A percentile compares a stretch with the other conserved stretches of the same genome.
phyloP scores from a whole-genome alignment of 352 stramenopile genomes.

The Phytophthora podocarpi region DNA sequence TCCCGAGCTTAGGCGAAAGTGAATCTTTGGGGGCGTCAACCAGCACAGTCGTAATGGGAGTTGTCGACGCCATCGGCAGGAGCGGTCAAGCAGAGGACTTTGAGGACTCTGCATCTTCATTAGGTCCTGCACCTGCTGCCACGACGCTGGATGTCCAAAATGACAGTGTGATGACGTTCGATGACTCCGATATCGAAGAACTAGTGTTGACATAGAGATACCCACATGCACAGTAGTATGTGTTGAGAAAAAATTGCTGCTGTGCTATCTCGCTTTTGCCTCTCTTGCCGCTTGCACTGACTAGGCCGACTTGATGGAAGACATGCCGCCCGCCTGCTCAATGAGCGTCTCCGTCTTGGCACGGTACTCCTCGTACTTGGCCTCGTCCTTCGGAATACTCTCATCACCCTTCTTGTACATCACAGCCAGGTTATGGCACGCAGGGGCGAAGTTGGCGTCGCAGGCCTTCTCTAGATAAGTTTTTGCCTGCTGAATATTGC shows the following conservation, averaged over 20 bases:
- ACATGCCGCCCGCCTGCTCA: constrained; percentile 70
- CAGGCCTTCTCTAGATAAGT: constrained; percentile 75
- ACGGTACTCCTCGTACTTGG: constrained; percentile 76
- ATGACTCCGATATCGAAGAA: constrained; percentile 74
- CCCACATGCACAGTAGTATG: too few relatives aligned
- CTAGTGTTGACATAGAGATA: constrained; percentile 44
- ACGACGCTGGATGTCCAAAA: background rate
- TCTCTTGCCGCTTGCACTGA: background rate
- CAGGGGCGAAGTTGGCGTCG: constrained; percentile 84
- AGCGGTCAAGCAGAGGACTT: background rate
- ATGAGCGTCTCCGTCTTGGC: constrained; percentile 80
- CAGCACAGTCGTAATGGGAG: constrained; percentile 1
- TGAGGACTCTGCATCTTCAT: background rate
- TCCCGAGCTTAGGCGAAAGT: constrained; percentile 48
- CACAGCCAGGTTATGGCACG: constrained; percentile 89
- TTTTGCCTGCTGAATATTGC: constrained; percentile 64
- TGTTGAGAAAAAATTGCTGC: background rate
- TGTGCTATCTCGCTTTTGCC: background rate
- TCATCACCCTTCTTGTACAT: constrained; percentile 90
- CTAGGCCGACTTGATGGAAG: constrained; percentile 46
- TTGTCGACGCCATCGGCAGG: background rate
- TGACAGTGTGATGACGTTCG: constrained; percentile 40
- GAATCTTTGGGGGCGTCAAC: constrained; percentile 10
- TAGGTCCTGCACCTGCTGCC: background rate
- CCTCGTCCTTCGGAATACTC: constrained; percentile 66